phyloP scores from a whole-genome alignment of 768 basidiomycete genomes.

The Mycena vitilis region DNA sequence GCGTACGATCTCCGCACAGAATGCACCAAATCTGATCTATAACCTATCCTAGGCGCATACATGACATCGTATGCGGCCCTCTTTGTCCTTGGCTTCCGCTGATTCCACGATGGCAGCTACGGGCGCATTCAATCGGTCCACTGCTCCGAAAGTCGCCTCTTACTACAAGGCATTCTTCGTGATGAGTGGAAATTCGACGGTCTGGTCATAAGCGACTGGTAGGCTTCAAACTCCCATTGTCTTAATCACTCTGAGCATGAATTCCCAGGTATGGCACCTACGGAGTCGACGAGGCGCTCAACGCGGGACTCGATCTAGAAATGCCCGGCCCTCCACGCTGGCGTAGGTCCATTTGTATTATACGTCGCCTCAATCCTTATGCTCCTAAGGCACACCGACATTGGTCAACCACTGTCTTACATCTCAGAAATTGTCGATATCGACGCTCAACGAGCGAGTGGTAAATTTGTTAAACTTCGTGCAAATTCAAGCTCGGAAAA shows the following conservation, averaged over 20 bases:
- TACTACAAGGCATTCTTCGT: slow-evolving; percentile 74
- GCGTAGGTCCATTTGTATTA: slow-evolving; percentile 55
- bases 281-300: slow-evolving; percentile 72
- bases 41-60: slow-evolving; percentile 52
- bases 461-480: slow-evolving; percentile 64
- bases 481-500: slow-evolving; percentile 65
- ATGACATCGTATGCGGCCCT: slow-evolving; percentile 68
- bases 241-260: background rate
- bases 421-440: slow-evolving; percentile 61
- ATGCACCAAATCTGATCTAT: background rate
- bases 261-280: slow-evolving; percentile 75
- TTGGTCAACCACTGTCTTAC: slow-evolving; percentile 51
- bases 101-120: slow-evolving; percentile 56
- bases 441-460: slow-evolving; percentile 63
- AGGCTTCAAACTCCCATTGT: slow-evolving; percentile 21
- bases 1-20: background rate
- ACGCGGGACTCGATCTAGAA: slow-evolving; percentile 82
- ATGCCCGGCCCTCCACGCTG: slow-evolving; percentile 83
- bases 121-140: slow-evolving; percentile 80
- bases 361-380: background rate
- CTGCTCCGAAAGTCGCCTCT: slow-evolving; percentile 72
- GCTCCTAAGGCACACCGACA: slow-evolving; percentile 38
- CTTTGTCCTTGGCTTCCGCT: background rate
- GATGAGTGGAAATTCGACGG: slow-evolving; percentile 82
- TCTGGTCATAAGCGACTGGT: slow-evolving; percentile 85